These are phyloP conservation scores for Aaosphaeria arxii DNA, from an alignment of 2,329 filamentous ascomycete genomes.

Conservation along the genomic window DNA sequence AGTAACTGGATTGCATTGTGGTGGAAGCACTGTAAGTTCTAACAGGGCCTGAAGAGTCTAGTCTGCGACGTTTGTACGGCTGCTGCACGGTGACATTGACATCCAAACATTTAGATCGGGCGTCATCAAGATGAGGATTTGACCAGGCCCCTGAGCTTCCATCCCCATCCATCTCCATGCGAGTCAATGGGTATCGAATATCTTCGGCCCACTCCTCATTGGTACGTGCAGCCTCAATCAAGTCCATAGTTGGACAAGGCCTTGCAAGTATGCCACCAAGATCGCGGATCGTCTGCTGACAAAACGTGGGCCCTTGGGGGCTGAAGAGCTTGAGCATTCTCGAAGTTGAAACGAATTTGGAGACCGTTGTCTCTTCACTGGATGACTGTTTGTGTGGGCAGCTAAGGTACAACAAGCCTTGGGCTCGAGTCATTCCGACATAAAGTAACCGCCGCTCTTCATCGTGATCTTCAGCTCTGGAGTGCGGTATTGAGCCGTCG, in stretches of 20 bases:
- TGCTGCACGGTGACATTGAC: too few relatives aligned
- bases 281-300: constrained; percentile 58
- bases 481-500: constrained; percentile 86
- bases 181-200: constrained; percentile 31
- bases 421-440: constrained; percentile 93
- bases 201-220: constrained; percentile 31
- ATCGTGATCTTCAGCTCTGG: constrained; percentile 76
- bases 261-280: constrained; percentile 71
- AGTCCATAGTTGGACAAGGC: constrained; percentile 52
- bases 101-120: too few relatives aligned
- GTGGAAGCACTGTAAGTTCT: neutral
- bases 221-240: constrained; percentile 19
- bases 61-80: too few relatives aligned
- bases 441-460: constrained; percentile 89
- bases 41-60: too few relatives aligned
- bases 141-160: constrained; percentile 15
- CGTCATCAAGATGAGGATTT: neutral
- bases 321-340: constrained; percentile 53
- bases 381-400: constrained; percentile 68
- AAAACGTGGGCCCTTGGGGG: constrained; percentile 67
- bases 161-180: constrained; percentile 33
- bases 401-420: constrained; percentile 82
- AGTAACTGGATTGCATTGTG: neutral
- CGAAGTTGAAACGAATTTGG: constrained; percentile 65
- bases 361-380: constrained; percentile 62